Percentiles rank a stretch among this genome's conserved stretches.
phyloP scores from a whole-genome alignment of 192 early-diverging fungal genomes.

The Diversispora epigaea region DNA sequence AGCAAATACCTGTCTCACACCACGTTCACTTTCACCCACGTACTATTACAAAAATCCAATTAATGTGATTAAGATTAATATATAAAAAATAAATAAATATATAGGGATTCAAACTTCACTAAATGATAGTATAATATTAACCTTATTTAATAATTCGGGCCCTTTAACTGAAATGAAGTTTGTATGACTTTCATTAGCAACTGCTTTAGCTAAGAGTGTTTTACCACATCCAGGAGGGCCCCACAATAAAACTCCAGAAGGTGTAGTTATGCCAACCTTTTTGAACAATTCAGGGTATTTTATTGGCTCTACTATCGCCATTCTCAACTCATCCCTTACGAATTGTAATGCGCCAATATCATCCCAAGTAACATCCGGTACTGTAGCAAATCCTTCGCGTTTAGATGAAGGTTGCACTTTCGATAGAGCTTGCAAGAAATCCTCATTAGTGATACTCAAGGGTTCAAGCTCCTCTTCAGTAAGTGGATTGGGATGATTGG shows the following conservation, averaged over 20 bases:
- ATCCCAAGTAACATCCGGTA: slow-evolving; percentile 93
- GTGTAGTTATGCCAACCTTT: slow-evolving; percentile 83
- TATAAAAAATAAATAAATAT: too few relatives aligned
- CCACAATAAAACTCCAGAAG: slow-evolving; percentile 93
- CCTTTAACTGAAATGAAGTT: slow-evolving; percentile 99
- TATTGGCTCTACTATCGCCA: slow-evolving; percentile 96
- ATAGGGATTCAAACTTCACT: too few relatives aligned
- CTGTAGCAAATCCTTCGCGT: slow-evolving; percentile 98
- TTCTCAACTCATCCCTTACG: slow-evolving; percentile 89
- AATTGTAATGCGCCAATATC: slow-evolving; percentile 88
- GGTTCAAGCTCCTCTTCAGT: slow-evolving; percentile 79
- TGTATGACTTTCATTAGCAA: slow-evolving; percentile 95
- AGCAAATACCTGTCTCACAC: slow-evolving; percentile 92
- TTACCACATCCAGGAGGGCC: slow-evolving; percentile 99
- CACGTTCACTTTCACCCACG: slow-evolving; percentile 97
- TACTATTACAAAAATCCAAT: slow-evolving; percentile 52
- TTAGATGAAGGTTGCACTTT: slow-evolving; percentile 97
- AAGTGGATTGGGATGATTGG: slow-evolving; percentile 68
- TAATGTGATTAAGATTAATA: too few relatives aligned
- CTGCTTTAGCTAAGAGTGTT: slow-evolving; percentile 95
- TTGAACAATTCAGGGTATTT: slow-evolving; percentile 85
- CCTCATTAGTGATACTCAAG: slow-evolving; percentile 76
- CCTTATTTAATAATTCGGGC: slow-evolving; percentile 95
- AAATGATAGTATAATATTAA: slow-evolving; percentile 24
- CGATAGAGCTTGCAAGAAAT: slow-evolving; percentile 81